Evolutionary conservation across 1,284 basidiomycete genomes (phyloP), one percentile per base, ranked within the genome.

Genomic region (Cutaneotrichosporon mucoides): DNA sequence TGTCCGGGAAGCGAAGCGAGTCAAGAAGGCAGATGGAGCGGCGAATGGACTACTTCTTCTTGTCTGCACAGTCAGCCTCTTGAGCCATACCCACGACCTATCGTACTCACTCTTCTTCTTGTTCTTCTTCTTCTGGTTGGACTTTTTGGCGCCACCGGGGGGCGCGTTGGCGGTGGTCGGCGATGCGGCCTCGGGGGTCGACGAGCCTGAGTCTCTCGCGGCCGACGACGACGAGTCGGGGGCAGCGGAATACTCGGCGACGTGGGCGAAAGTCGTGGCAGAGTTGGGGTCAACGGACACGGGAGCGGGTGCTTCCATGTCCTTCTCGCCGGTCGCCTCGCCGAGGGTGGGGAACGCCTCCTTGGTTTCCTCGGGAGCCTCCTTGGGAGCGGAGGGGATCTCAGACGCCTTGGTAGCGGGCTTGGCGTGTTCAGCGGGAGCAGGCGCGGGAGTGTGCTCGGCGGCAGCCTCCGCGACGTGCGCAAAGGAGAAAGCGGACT

Each of bases 61-160:
- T 53, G 40, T 10, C 49, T 51, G 36, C 12, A 24, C 24, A 9
- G 49, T 51, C 37, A 51, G 49, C 35, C 24, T 24, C 24, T 24
- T 24, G 24, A 24, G 24, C 24, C 24, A 24, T 24, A 24, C 24
- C 24, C 24, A 24, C 24, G 24, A 24, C 24, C 24, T 24, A 24
- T 24, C 24, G 24, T 24, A 51, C 49, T 38, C 49, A 51, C 51
- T 40, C 40, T 49, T 49, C 34, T 53, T 53, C 51, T 53, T 53
- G 15, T 53, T 53, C 41, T 53, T 53, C 38, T 24, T 24, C 16
- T 24, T 24, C 44, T 46, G n/a, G 44, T 24, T 24, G 24, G 24
- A 24, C 24, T 24, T 24, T 24, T 16, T 24, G 15, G n/a, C 44
- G 44, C 24, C 24, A 9, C 15, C 44, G 44, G 15, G 10, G 15